A percentile compares a stretch with the other conserved stretches of the same genome.
Conservation (phyloP, 176 grass and related monocot species). For the Oryza brachyantha region DNA sequence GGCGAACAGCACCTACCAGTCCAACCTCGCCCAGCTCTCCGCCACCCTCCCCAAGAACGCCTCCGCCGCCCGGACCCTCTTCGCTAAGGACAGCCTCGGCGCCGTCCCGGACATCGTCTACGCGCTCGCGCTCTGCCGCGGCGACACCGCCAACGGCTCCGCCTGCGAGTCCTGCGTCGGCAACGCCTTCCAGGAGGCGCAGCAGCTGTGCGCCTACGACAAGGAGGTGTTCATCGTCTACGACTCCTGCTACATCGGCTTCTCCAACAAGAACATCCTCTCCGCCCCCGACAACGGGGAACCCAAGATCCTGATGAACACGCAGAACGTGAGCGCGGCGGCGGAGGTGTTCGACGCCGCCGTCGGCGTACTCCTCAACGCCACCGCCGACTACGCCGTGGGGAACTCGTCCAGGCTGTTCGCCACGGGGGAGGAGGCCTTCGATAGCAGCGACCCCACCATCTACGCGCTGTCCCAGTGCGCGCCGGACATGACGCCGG, state of each 20-base stretch:
- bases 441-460: neutral
- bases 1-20: conserved; percentile 9
- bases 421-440: conserved; percentile 34
- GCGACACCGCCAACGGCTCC: conserved; percentile 22
- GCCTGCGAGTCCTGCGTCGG: conserved; percentile 35
- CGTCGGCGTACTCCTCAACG: conserved; percentile 31
- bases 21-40: conserved; percentile 46
- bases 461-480: conserved; percentile 57
- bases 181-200: conserved; percentile 8
- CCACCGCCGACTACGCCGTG: conserved; percentile 29
- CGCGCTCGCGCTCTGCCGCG: conserved; percentile 46
- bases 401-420: conserved; percentile 27
- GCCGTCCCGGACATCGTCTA: conserved; percentile 6
- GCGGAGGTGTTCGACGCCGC: conserved; percentile 14
- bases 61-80: conserved; percentile 7
- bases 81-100: conserved; percentile 15
- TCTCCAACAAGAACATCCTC: conserved; percentile 36
- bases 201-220: neutral
- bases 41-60: conserved; percentile 27
- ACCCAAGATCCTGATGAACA: rapidly evolving
- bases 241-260: conserved; percentile 27
- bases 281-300: neutral
- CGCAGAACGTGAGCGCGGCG: conserved; percentile 3
- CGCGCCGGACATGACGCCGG: conserved; percentile 38
- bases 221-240: conserved; percentile 4